Base-by-base conservation (phyloP, 2,329 filamentous ascomycete species). In the Teratosphaeria zuluensis region DNA sequence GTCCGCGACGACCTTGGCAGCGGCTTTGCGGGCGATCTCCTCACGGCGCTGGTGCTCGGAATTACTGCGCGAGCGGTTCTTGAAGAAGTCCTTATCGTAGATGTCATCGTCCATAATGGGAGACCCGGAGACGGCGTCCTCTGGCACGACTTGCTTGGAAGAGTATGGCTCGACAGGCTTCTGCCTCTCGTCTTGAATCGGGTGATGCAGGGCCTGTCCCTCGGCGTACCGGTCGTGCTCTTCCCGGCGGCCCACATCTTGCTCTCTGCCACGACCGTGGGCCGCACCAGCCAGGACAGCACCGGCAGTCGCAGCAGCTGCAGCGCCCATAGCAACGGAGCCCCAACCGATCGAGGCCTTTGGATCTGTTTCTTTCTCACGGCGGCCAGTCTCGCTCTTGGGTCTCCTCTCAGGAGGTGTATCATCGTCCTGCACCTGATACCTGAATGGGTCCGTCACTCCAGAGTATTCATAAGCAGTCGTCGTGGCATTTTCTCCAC, bases 31-130 rank as follows among this genome's bases (percentile, higher is more conserved):
- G 1, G 69, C 65, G 19, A 70, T 61, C 24, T 70, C 65, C 11
- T 63, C 66, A 31, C 64, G 62, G 3, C 67, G 63, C 5, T 61
- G 62, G 9, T 65, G 54, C 32, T 69, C 63, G 12, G 63, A 63
- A 7, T 62, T 57, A 21, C 60, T 65, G 24, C 70, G 66, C 59
- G 70, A 69, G 51, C 66, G 66, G 21, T 48, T 48, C 63, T 73
- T 75, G 68, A 79, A 79, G 46, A 77, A 74, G 42, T 77, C 69
- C 0, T 73, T 76, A 51, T 79, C 73, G 63, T 74, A 76, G 38
- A 79, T 72, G 16, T 77, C 76, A 14, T 79, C 77, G 53, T 78
- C 76, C 57, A 72, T 72, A 30, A 75, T 66, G 5, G 70, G 70
- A 32, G 71, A 68, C 21, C 75, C 72, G 32, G 67, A 68, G 24